phyloP scores from a whole-genome alignment of 2,329 filamentous ascomycete species.

The Aspergillus tanneri region DNA sequence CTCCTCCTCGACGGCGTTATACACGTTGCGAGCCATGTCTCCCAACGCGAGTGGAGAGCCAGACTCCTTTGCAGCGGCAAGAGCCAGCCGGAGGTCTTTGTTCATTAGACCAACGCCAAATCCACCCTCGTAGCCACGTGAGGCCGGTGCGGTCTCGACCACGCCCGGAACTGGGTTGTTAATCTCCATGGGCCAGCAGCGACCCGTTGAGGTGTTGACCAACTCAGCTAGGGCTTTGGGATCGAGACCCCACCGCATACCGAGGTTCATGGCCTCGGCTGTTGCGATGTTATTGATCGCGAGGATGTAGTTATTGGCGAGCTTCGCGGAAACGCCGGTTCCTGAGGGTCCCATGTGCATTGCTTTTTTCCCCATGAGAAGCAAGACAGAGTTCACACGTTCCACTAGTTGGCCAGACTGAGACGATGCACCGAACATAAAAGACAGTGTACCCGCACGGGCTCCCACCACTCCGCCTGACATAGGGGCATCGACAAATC shows the following conservation, averaged over 20 bases:
- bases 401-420: constrained; percentile 54
- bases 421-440: constrained; percentile 79
- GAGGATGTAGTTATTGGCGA: constrained; percentile 96
- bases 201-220: constrained; percentile 91
- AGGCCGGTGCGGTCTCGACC: constrained; percentile 70
- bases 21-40: constrained; percentile 63
- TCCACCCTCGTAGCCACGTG: constrained; percentile 72
- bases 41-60: constrained; percentile 66
- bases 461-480: constrained; percentile 94
- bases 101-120: constrained; percentile 77
- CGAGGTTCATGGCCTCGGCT: constrained; percentile 66
- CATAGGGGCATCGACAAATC: constrained; percentile 93
- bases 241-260: constrained; percentile 62
- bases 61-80: constrained; percentile 68
- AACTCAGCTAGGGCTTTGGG: constrained; percentile 72
- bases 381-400: constrained; percentile 66
- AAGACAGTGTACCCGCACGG: constrained; percentile 80
- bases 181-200: constrained; percentile 91
- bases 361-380: constrained; percentile 81
- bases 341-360: constrained; percentile 84
- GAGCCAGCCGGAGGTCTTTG: constrained; percentile 73
- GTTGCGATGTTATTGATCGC: constrained; percentile 85
- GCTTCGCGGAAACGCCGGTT: constrained; percentile 82
- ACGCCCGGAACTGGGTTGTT: constrained; percentile 95
- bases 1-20: constrained; percentile 62